These are phyloP conservation scores for Aureobasidium melanogenum DNA, from an alignment of 2,329 filamentous ascomycete genomes.

Conservation along the genomic window DNA sequence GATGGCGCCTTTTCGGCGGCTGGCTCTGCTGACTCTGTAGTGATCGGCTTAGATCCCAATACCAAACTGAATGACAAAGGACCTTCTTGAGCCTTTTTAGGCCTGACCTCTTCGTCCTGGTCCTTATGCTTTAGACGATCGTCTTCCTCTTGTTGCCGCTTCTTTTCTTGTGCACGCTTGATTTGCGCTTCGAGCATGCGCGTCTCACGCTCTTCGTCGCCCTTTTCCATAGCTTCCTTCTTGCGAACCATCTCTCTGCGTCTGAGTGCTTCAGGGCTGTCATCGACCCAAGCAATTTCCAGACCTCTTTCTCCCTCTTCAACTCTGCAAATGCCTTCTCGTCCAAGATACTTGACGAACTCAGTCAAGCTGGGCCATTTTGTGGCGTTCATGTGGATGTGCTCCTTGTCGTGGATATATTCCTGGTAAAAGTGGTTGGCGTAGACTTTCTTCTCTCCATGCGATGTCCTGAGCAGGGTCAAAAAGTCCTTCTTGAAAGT, in stretches of 20 bases:
- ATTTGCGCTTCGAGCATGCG: constrained; percentile 78
- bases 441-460: constrained; percentile 83
- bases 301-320: constrained; percentile 85
- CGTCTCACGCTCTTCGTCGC: constrained; percentile 84
- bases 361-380: constrained; percentile 83
- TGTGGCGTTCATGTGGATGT: constrained; percentile 90
- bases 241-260: constrained; percentile 71
- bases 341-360: constrained; percentile 76
- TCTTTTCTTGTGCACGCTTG: constrained; percentile 58
- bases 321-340: constrained; percentile 80
- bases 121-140: constrained; percentile 32
- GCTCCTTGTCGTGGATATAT: constrained; percentile 79
- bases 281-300: constrained; percentile 84
- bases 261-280: constrained; percentile 74
- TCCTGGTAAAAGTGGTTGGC: constrained; percentile 94
- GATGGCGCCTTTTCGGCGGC: constrained; percentile 9
- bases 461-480: constrained; percentile 65
- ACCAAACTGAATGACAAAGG: constrained; percentile 29
- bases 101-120: constrained; percentile 14
- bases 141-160: constrained; percentile 42
- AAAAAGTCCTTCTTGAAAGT: constrained; percentile 78
- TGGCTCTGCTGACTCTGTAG: constrained; percentile 4
- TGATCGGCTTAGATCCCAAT: constrained; percentile 19
- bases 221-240: constrained; percentile 80
- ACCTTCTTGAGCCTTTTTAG: constrained; percentile 16